phyloP scores from a whole-genome alignment of 208 protist species.

The Acanthamoeba triangularis region DNA sequence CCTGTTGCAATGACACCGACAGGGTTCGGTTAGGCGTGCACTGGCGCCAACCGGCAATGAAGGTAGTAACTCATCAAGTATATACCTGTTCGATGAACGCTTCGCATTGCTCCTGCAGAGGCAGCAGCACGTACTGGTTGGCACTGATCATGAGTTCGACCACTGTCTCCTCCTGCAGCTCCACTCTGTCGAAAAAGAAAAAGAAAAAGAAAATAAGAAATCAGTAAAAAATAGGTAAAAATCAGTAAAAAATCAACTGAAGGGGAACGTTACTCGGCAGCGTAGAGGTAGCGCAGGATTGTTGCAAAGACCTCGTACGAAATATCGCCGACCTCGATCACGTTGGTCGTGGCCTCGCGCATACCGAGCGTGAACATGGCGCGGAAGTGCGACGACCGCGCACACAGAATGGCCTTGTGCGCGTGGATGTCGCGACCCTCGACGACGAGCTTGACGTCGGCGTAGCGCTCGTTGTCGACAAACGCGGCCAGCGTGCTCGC shows the following conservation, averaged over 20 bases:
- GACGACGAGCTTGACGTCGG: neutral
- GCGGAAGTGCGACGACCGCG: conserved; percentile 20
- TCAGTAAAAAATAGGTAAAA: too few relatives aligned
- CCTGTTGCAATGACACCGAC: neutral
- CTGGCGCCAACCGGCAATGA: neutral
- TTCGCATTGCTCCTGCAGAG: conserved; percentile 49
- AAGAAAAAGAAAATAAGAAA: too few relatives aligned
- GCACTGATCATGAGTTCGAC: conserved; percentile 52
- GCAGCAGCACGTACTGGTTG: conserved; percentile 35
- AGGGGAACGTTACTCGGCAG: neutral
- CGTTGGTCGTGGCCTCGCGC: neutral
- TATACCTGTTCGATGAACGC: conserved; percentile 24
- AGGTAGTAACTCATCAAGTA: neutral
- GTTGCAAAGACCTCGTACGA: neutral
- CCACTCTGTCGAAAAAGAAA: neutral
- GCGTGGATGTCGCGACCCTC: neutral
- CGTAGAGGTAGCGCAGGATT: neutral
- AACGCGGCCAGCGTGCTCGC: neutral
- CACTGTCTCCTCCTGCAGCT: neutral
- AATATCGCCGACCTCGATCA: conserved; percentile 2
- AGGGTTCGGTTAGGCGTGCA: too few relatives aligned
- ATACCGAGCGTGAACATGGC: conserved; percentile 4
- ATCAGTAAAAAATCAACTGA: too few relatives aligned
- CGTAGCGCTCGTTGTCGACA: neutral
- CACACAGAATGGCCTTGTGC: conserved; percentile 28